phyloP scores from a whole-genome alignment of 140 eudicot species.

The Bidens hawaiensis region DNA sequence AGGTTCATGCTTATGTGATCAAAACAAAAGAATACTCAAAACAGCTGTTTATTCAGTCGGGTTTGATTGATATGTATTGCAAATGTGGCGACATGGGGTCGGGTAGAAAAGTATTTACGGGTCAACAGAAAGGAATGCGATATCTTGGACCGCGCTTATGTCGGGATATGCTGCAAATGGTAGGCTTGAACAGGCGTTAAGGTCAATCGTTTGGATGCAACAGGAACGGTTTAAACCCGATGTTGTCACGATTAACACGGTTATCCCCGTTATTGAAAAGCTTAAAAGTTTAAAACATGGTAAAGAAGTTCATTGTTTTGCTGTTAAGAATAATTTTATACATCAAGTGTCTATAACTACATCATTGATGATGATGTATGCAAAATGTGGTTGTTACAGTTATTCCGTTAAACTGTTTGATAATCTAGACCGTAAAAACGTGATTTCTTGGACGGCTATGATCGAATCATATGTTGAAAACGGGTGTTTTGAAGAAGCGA shows the following conservation, averaged over 20 bases:
- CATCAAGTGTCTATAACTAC: conserved; percentile 53
- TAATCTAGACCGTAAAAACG: conserved; percentile 51
- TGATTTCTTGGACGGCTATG: conserved; percentile 82
- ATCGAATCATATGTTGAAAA: conserved; percentile 50
- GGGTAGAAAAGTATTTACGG: conserved; percentile 68
- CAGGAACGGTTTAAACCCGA: conserved; percentile 90
- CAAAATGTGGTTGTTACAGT: conserved; percentile 52
- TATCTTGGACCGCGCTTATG: conserved; percentile 87
- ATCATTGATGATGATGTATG: conserved; percentile 84
- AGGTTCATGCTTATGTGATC: conserved; percentile 79
- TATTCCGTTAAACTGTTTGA: conserved; percentile 48
- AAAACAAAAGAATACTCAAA: conserved; percentile 70
- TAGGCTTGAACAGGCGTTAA: conserved; percentile 66
- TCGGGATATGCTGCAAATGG: conserved; percentile 77
- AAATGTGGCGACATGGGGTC: conserved; percentile 81
- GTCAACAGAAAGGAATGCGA: conserved; percentile 58
- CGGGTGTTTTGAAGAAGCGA: conserved; percentile 44
- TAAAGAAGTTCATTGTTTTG: conserved; percentile 75
- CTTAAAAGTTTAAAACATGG: conserved; percentile 68
- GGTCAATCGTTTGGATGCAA: conserved; percentile 81
- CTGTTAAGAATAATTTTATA: conserved; percentile 48
- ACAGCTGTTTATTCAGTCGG: conserved; percentile 64
- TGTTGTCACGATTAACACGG: conserved; percentile 65
- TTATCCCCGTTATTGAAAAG: conserved; percentile 68
- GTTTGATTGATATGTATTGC: conserved; percentile 83